Evolutionary conservation across 2,329 filamentous ascomycete genomes (phyloP), one percentile per base, ranked within the genome.

Genomic region (Stachybotrys chartarum): DNA sequence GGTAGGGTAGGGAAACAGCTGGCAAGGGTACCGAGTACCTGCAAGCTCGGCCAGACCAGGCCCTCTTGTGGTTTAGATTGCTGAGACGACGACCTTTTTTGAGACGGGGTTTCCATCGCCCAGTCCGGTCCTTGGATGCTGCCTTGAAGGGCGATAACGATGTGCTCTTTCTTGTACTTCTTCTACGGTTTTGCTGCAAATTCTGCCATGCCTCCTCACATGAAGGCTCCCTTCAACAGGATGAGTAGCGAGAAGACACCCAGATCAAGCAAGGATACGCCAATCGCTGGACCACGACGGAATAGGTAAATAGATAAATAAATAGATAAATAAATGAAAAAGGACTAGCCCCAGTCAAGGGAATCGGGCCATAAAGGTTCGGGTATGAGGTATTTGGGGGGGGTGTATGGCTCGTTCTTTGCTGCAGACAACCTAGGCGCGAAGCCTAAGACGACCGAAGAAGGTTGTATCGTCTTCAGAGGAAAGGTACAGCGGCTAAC

Each of bases 1-100:
- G 61, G 60, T 58, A 64, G 62, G 64, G 64, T 62, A 62, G 59
- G 60, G 62, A 45, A 57, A 51, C 53, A 59, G 57, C 56, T 55
- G 52, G 24, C 44, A 35, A 50, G 45, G 52, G 50, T 51, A 51
- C 52, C 12, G 45, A 51, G 46, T 35, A 52, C n/a, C 17, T 51
- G 16, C 14, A 35, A 42, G 30, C 35, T 42, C 35, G 35, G 35
- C 35, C 35, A 42, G 35, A 42, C 35, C 35, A 42, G 35, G 35
- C 35, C 50, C 50, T 39, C 32, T 14, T 39, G 31, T 6, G 50
- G 50, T 51, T 56, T 48, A 57, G 55, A 57, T 57, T 57, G 53
- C 11, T 42, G 10, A 42, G 35, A 42, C 35, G 35, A 42, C 35
- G 24, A 24, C 24, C 24, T 24, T 24, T 24, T 24, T 42, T 42